A percentile compares a stretch with the other conserved stretches of the same genome.
Evolutionary conservation across 2,329 filamentous ascomycete species (phyloP).

Genomic region (Geosmithia morbida): DNA sequence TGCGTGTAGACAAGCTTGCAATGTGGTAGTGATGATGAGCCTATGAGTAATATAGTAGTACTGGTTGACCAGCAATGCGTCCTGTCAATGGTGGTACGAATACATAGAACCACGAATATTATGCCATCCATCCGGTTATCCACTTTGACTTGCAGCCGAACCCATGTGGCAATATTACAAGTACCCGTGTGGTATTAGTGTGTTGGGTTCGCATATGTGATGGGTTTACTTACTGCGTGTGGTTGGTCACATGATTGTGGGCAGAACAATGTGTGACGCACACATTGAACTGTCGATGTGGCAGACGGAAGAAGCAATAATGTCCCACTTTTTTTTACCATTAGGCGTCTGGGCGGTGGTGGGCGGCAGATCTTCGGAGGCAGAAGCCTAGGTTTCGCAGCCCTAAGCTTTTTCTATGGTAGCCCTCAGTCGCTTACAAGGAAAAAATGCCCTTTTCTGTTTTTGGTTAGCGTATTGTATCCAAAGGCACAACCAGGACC

Average conservation of each 20-base stretch:
- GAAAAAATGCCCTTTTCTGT: constrained; percentile 12
- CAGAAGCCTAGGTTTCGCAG: constrained; percentile 20
- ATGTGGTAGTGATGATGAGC: background rate
- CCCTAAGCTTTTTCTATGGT: constrained; percentile 14
- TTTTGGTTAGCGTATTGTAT: constrained; percentile 13
- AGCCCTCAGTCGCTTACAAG: constrained; percentile 20
- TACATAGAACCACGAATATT: background rate
- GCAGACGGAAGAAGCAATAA: background rate
- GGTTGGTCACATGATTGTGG: background rate
- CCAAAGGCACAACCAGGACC: constrained; percentile 25
- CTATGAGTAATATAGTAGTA: background rate
- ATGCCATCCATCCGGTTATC: background rate
- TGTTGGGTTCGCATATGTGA: background rate
- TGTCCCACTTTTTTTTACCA: background rate
- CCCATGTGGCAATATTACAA: background rate
- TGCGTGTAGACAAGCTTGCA: background rate
- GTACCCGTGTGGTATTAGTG: background rate
- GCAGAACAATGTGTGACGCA: background rate
- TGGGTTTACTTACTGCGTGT: background rate
- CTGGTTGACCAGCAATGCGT: background rate
- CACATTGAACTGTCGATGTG: background rate
- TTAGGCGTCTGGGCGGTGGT: background rate
- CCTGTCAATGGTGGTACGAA: background rate
- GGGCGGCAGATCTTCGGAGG: constrained; percentile 15
- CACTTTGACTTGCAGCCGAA: background rate